phyloP scores from a whole-genome alignment of 345 rosid species.

The Populus euphratica region DNA sequence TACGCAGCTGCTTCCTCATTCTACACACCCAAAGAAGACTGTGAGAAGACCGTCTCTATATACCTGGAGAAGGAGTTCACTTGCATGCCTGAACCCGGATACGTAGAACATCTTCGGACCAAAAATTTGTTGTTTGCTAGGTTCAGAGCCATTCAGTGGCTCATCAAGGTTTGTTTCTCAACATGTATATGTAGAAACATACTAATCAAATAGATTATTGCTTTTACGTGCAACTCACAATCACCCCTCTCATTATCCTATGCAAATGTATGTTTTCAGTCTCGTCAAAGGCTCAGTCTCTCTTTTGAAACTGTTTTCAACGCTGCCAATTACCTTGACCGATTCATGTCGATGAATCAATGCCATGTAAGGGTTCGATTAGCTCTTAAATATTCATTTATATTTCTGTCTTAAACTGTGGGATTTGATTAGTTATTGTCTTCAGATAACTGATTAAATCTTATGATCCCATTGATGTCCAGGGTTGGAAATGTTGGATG shows the following conservation, averaged over 20 bases:
- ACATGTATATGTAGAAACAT: too few species aligned
- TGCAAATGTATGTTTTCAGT: constrained; percentile 33
- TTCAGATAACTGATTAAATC: too few species aligned
- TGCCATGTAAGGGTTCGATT: constrained; percentile 41
- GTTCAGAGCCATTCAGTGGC: constrained; percentile 38
- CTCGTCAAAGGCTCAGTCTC: constrained; percentile 42
- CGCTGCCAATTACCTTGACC: constrained; percentile 58
- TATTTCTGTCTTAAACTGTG: neutral
- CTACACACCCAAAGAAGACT: constrained; percentile 25
- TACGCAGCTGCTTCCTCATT: neutral
- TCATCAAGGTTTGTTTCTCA: constrained; percentile 27
- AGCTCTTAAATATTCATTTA: neutral
- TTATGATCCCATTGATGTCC: neutral
- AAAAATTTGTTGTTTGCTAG: constrained; percentile 23
- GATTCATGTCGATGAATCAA: constrained; percentile 43
- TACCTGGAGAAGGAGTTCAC: constrained; percentile 33
- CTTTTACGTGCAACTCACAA: too few species aligned
- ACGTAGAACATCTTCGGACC: constrained; percentile 25
- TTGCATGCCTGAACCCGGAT: constrained; percentile 38
- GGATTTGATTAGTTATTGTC: neutral
- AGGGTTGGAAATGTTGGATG: constrained; percentile 79
- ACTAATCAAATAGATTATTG: too few species aligned
- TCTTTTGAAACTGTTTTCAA: constrained; percentile 40
- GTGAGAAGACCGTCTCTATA: constrained; percentile 15
- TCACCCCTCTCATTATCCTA: neutral